These are phyloP conservation scores for Strombidium stylifer DNA, from an alignment of 73 alveolate genomes.

Conservation along the genomic window DNA sequence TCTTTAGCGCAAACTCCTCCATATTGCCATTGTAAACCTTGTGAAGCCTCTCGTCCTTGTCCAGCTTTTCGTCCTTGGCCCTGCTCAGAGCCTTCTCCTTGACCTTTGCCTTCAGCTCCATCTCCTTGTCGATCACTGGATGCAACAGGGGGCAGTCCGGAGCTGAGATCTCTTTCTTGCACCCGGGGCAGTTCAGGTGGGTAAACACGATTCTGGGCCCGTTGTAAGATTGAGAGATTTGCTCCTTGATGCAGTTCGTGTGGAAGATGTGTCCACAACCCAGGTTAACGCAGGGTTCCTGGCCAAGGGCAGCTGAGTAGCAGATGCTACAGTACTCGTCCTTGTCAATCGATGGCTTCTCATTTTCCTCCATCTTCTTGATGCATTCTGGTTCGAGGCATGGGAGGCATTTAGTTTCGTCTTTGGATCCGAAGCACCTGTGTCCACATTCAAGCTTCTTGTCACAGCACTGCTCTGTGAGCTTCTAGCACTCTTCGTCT, in stretches of 20 bases:
- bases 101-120: slow-evolving; percentile 61
- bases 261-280: slow-evolving; percentile 63
- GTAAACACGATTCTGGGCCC: slow-evolving; percentile 80
- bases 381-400: slow-evolving; percentile 69
- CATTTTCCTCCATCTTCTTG: slow-evolving; percentile 9
- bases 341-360: slow-evolving; percentile 33
- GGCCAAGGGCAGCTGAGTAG: slow-evolving; percentile 38
- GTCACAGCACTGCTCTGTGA: slow-evolving; percentile 48
- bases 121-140: slow-evolving; percentile 52
- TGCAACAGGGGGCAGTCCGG: slow-evolving; percentile 64
- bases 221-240: slow-evolving; percentile 36
- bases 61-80: slow-evolving; percentile 89
- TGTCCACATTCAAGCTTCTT: slow-evolving; percentile 75
- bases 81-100: slow-evolving; percentile 83
- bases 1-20: slow-evolving; percentile 85
- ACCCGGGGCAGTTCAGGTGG: slow-evolving; percentile 57
- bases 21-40: slow-evolving; percentile 80
- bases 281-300: slow-evolving; percentile 47
- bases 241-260: slow-evolving; percentile 38
- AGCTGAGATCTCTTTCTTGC: slow-evolving; percentile 49
- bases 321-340: slow-evolving; percentile 58
- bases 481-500: slow-evolving; percentile 55
- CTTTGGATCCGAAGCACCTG: slow-evolving; percentile 63
- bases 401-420: slow-evolving; percentile 66
- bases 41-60: slow-evolving; percentile 82